A percentile compares a stretch with the other conserved stretches of the same genome.
phyloP scores from a whole-genome alignment of 148 eudicot species.

The Fagopyrum esculentum region DNA sequence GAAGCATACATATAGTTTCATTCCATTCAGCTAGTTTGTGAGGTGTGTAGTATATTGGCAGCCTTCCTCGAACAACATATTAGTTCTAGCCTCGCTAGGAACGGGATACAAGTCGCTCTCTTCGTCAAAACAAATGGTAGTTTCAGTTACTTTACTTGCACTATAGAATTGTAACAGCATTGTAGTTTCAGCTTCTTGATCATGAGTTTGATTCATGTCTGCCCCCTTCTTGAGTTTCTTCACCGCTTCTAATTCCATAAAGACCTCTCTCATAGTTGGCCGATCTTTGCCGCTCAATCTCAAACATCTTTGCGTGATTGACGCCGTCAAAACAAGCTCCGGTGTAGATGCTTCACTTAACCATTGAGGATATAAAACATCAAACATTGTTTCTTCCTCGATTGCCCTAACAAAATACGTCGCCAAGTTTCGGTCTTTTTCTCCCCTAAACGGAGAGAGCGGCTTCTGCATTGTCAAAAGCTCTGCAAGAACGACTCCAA shows the following conservation, averaged over 20 bases:
- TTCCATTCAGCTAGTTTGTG: no score
- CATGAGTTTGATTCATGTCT: background rate
- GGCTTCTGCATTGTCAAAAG: slow-evolving; percentile 11
- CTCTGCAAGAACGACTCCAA: slow-evolving; percentile 11
- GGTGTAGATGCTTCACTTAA: background rate
- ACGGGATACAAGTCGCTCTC: background rate
- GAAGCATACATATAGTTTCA: no score
- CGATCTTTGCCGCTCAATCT: slow-evolving; percentile 1
- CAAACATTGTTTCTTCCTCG: background rate
- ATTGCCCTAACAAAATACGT: background rate
- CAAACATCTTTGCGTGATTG: background rate
- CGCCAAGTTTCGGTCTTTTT: background rate
- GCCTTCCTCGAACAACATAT: no score
- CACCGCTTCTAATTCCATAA: background rate
- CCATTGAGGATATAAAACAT: background rate
- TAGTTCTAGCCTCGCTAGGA: no score
- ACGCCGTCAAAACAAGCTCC: background rate
- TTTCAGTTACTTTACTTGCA: no score
- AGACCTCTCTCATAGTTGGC: slow-evolving; percentile 12
- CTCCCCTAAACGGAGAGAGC: background rate
- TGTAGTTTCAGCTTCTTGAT: background rate
- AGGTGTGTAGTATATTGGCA: no score
- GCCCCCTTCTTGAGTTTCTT: background rate
- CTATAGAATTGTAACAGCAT: background rate
- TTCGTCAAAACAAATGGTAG: no score